Conservation (phyloP, 495 filamentous ascomycete genomes). For the Lindgomyces ingoldianus region DNA sequence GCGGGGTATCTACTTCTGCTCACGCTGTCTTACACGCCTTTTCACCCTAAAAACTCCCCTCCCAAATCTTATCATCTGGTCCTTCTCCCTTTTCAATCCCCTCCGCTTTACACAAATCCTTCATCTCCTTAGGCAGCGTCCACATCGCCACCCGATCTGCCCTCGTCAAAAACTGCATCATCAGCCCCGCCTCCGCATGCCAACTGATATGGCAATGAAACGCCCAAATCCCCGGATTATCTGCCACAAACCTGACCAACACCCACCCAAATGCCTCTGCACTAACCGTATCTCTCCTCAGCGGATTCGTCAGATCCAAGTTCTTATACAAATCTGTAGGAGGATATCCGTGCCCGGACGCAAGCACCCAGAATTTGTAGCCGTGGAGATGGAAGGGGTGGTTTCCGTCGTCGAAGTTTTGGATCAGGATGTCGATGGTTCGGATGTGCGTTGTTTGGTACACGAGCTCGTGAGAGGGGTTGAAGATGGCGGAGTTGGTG, state of each 20-base stretch:
- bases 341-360: constrained; percentile 56
- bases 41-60: constrained; percentile 1
- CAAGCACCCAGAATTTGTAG: constrained; percentile 61
- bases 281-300: constrained; percentile 41
- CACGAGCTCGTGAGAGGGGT: constrained; percentile 31
- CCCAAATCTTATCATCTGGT: constrained; percentile 49
- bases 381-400: constrained; percentile 49
- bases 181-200: constrained; percentile 61
- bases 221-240: constrained; percentile 44
- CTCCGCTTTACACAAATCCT: constrained; percentile 46
- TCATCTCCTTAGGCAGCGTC: constrained; percentile 50
- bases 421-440: constrained; percentile 41
- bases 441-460: constrained; percentile 40
- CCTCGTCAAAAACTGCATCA: constrained; percentile 60
- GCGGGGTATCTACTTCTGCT: background rate
- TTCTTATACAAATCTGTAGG: constrained; percentile 36
- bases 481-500: constrained; percentile 39
- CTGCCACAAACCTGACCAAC: constrained; percentile 39
- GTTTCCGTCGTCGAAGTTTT: constrained; percentile 44
- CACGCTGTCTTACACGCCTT: background rate
- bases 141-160: constrained; percentile 49
- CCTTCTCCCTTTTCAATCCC: constrained; percentile 51
- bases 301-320: constrained; percentile 39
- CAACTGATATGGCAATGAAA: constrained; percentile 51
- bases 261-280: constrained; percentile 43